These are phyloP conservation scores for Discostella pseudostelligera DNA, from an alignment of 108 stramenopile species.

Conservation along the genomic window DNA sequence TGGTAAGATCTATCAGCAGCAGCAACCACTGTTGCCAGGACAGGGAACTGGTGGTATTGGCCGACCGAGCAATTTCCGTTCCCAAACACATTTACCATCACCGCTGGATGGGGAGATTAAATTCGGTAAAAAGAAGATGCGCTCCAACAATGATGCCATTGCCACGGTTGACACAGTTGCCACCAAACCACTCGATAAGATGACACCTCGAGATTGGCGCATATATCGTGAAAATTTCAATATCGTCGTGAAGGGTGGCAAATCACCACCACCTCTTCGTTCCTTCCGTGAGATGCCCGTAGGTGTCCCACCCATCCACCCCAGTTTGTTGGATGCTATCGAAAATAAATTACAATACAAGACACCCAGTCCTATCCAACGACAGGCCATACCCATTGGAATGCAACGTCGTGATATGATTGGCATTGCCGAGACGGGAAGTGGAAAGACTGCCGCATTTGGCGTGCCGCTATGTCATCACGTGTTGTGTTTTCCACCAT, in stretches of 20 bases:
- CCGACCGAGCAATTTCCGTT: constrained; percentile 16
- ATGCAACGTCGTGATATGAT: constrained; percentile 95
- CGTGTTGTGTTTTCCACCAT: constrained; percentile 65
- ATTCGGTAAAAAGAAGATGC: constrained; percentile 32
- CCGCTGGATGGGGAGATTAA: constrained; percentile 13
- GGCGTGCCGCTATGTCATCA: constrained; percentile 89
- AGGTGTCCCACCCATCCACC: constrained; percentile 57
- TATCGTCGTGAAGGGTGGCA: constrained; percentile 92
- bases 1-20: constrained; percentile 12
- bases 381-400: constrained; percentile 92
- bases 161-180: constrained; percentile 48
- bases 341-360: constrained; percentile 67
- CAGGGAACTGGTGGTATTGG: constrained; percentile 8
- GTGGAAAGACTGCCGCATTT: constrained; percentile 94
- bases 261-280: constrained; percentile 85
- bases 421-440: constrained; percentile 97
- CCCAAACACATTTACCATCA: constrained; percentile 7
- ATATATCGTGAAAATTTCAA: constrained; percentile 98
- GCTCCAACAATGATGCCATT: constrained; percentile 16
- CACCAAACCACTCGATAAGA: constrained; percentile 77
- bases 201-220: constrained; percentile 97
- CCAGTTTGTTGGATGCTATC: constrained; percentile 66
- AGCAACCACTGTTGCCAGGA: constrained; percentile 20
- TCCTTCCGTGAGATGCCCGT: constrained; percentile 72
- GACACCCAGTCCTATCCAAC: constrained; percentile 94